Percentiles rank a stretch among this genome's conserved stretches.
Conservation (phyloP, 257 asterid species). For the Osmanthus fragrans region DNA sequence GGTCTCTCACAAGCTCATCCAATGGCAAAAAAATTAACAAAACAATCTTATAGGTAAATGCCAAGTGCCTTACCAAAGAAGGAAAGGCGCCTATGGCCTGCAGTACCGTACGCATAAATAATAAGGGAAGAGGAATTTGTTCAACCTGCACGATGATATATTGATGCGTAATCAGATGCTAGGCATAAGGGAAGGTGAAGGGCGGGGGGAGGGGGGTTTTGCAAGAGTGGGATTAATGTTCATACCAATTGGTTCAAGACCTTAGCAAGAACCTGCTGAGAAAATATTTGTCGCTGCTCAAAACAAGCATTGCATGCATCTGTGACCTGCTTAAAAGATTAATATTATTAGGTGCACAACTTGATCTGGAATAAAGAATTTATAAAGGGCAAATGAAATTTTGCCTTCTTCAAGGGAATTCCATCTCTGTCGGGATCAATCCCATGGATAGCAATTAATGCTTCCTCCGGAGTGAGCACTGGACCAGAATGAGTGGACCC, state of each 20-base stretch:
- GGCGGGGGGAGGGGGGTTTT: not conserved
- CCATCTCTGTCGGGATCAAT: conserved; percentile 89
- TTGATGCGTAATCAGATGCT: conserved; percentile 14
- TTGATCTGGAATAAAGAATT: conserved; percentile 22
- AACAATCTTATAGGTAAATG: conserved; percentile 12
- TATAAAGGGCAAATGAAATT: conserved; percentile 13
- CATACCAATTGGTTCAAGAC: conserved; percentile 97
- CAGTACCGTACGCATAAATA: conserved; percentile 97
- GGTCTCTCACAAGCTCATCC: conserved; percentile 18
- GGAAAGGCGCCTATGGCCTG: conserved; percentile 98
- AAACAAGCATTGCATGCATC: conserved; percentile 99
- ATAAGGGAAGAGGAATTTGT: conserved; percentile 93
- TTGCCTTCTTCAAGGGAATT: conserved; percentile 91
- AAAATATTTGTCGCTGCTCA: conserved; percentile 78
- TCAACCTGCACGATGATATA: conserved; percentile 71
- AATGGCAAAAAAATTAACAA: conserved; percentile 1
- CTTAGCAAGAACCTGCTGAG: conserved; percentile 95
- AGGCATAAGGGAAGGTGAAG: not conserved
- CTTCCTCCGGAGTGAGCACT: conserved; percentile 88
- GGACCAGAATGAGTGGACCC: conserved; percentile 66
- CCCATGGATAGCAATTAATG: conserved; percentile 92
- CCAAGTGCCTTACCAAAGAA: conserved; percentile 63
- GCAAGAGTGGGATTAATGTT: not conserved
- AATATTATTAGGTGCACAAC: conserved; percentile 22
- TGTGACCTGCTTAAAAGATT: conserved; percentile 65